Evolutionary conservation across 129 eudicot genomes (phyloP).

Genomic region (Scalesia atractyloides): DNA sequence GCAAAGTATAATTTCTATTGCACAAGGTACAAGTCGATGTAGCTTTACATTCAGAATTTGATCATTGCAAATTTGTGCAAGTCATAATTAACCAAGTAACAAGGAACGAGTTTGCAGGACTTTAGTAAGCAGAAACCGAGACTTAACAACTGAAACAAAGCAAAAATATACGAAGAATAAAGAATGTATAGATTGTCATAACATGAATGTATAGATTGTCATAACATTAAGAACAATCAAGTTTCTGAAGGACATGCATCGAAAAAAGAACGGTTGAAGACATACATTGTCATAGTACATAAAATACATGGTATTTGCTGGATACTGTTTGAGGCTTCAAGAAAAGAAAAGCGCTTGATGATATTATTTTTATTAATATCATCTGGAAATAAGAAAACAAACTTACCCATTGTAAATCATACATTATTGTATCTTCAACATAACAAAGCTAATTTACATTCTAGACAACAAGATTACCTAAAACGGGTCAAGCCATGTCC

Average conservation of each 20-base stretch:
- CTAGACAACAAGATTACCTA: slow-evolving; percentile 14
- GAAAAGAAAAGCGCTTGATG: slow-evolving; percentile 7
- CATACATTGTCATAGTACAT: slow-evolving; percentile 2
- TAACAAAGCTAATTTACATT: slow-evolving; percentile 23
- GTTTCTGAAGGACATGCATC: not conserved
- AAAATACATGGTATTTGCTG: not conserved
- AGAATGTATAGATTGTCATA: not conserved
- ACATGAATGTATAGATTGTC: not conserved
- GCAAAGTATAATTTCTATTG: slow-evolving; percentile 15
- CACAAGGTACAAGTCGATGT: slow-evolving; percentile 14
- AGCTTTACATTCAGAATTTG: slow-evolving; percentile 6
- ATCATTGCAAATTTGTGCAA: not conserved
- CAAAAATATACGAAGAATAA: not conserved
- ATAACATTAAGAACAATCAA: not conserved
- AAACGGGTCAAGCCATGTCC: slow-evolving; percentile 13
- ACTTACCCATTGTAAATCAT: slow-evolving; percentile 1
- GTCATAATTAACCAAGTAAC: not conserved
- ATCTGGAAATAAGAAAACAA: slow-evolving; percentile 14
- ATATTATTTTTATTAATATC: slow-evolving; percentile 15
- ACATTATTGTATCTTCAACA: slow-evolving; percentile 26
- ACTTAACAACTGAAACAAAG: not conserved
- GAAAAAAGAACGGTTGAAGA: slow-evolving; percentile 1
- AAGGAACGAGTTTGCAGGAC: not conserved
- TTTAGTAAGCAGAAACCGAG: not conserved
- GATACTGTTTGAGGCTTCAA: slow-evolving; percentile 5